Base-by-base conservation (phyloP, 495 filamentous ascomycete genomes). In the Podospora fimiseda region DNA sequence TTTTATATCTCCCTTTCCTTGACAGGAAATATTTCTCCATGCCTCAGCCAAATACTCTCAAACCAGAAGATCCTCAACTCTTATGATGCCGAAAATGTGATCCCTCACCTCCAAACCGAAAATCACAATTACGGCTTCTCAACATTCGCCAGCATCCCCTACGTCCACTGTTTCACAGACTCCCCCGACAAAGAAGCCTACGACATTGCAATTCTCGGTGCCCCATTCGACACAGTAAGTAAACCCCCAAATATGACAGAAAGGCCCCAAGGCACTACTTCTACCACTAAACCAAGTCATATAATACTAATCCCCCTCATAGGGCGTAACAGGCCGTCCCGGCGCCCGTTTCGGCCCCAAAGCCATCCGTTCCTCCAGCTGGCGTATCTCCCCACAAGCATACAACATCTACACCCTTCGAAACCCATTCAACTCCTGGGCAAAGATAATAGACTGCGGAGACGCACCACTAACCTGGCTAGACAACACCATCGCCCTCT, bases 331-430 rank as follows among this genome's bases (percentile, higher is more conserved):
- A 16, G 50, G 50, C 15, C 50, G 89, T 54, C 89, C 89, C 4
- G 89, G 89, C 45, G 89, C 88, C 30, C 79, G 89, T 27, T 95
- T 90, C 58, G 89, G 89, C 1, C 89, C 89, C 9, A 82, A 77
- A 45, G 87, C 85, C 21, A 93, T 93, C 60, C 78, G 89, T 65
- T 33, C 44, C 2, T 21, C 21, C 16, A 30, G 22, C 1, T 47
- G 21, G 44, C 20, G 22, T 3, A 47, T 47, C 2, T 46, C 18
- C 2, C 19, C 16, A 8, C 11, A 47, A 16, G 22, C 44, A n/a
- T 47, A 23, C 22, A 47, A 14, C 33, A 8, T 47, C n/a, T 47
- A 47, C 22, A 47, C 44, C 23, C 22, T 20, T 33, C 33, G 33
- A 21, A 47, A 55, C 20, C 19, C 37, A 50, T 53, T 53, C 41